Evolutionary conservation across 2,329 filamentous ascomycete species (phyloP), one percentile per base, ranked within the genome.

Genomic region (Cytospora leucostoma): DNA sequence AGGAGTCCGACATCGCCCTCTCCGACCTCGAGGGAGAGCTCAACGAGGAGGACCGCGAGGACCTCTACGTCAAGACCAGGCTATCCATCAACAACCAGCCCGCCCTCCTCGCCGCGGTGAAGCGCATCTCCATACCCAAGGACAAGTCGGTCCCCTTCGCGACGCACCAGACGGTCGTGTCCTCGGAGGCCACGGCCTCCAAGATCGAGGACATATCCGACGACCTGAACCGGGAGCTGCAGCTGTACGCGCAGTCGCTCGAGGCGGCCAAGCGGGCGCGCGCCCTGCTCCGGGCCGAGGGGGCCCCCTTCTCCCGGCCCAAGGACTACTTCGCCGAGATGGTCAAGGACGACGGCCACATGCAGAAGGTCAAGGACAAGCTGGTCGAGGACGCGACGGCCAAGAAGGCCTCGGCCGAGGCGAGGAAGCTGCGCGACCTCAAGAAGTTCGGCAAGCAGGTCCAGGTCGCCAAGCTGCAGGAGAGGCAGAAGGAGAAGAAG

Each of bases 371-470:
- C 75, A 96, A 96, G 83, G 87, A 89, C 72, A 96, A 96, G 83
- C 81, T 98, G 71, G 84, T 97, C 67, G 93, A 98, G 72, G 92
- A 96, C 73, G 95, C 94, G 0, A 91, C 94, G 12, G 83, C 87
- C 66, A 97, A 97, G 84, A 97, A 97, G 82, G 94, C 95, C 0
- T 86, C 92, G 34, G 88, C 91, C 32, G 95, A 99, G 77, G 95
- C 95, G 7, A 87, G 93, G 74, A 93, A 93, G 79, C 89, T 94
- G 80, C 85, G 95, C 67, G 95, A 99, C 76, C 82, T 98, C 72
- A 98, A 97, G 88, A 99, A 98, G 80, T 99, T 98, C 75, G 95
- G 95, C 75, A 99, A 99, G 82, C 92, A 96, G 76, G 95, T 98
- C 59, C 95, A 99, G 81, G 87, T 97, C 65, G 93, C 93, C 65